phyloP scores from a whole-genome alignment of 106 monocot species.

The Xerophyta viscosa region DNA sequence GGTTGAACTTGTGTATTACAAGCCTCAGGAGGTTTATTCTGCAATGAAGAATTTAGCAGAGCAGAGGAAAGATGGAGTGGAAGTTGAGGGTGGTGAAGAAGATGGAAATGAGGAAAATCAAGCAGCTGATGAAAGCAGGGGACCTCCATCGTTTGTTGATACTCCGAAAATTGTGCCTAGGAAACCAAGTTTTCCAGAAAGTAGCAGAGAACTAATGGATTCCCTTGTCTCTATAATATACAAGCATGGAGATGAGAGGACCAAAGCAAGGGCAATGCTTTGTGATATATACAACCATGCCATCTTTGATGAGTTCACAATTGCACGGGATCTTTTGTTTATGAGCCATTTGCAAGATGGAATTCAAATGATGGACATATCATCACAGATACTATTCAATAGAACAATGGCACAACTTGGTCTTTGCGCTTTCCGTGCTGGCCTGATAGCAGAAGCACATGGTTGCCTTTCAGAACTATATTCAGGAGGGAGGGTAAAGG shows the following conservation, averaged over 20 bases:
- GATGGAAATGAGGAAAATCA: conserved; percentile 27
- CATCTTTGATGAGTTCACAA: conserved; percentile 70
- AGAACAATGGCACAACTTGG: conserved; percentile 96
- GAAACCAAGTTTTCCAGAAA: conserved; percentile 80
- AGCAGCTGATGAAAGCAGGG: conserved; percentile 36
- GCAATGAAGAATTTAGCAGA: conserved; percentile 87
- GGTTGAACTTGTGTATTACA: conserved; percentile 86
- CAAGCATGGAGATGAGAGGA: conserved; percentile 86
- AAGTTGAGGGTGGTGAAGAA: conserved; percentile 24
- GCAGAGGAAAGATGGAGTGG: conserved; percentile 14
- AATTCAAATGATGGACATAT: conserved; percentile 88
- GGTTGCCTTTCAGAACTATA: conserved; percentile 91
- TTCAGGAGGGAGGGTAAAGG: conserved; percentile 77
- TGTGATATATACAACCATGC: conserved; percentile 99
- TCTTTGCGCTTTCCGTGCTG: conserved; percentile 85
- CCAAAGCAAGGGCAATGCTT: conserved; percentile 98
- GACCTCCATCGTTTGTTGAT: conserved; percentile 59
- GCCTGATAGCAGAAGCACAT: conserved; percentile 75
- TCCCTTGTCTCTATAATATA: conserved; percentile 71
- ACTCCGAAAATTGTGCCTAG: conserved; percentile 75
- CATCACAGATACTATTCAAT: conserved; percentile 92
- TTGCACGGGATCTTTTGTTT: conserved; percentile 81
- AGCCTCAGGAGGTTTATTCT: conserved; percentile 94
- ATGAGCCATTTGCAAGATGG: conserved; percentile 98
- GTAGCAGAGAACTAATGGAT: conserved; percentile 74